phyloP scores from a whole-genome alignment of 2,329 filamentous ascomycete genomes.

The Dendryphion nanum region DNA sequence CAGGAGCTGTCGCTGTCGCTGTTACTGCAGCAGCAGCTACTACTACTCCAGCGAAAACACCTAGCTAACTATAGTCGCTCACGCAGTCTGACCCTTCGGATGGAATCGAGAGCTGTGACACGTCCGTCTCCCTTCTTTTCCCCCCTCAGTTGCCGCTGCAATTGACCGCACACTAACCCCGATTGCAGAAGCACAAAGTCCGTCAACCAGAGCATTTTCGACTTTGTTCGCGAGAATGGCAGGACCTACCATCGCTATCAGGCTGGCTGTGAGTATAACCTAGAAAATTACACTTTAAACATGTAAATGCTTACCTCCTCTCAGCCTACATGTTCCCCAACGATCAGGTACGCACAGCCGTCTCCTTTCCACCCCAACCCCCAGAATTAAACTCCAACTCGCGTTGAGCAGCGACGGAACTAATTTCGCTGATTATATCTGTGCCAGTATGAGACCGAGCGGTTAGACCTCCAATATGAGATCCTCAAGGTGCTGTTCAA shows the following conservation, averaged over 20 bases:
- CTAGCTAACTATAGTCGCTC: slow-evolving; percentile 6
- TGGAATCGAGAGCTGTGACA: slow-evolving; percentile 27
- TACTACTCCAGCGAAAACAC: neutral
- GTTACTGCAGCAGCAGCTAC: too few relatives aligned
- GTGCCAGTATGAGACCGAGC: slow-evolving; percentile 40
- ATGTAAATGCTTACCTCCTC: slow-evolving; percentile 21
- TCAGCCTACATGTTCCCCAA: slow-evolving; percentile 41
- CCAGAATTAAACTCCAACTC: neutral
- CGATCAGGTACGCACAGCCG: slow-evolving; percentile 28
- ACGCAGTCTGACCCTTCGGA: slow-evolving; percentile 35
- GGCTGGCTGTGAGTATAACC: slow-evolving; percentile 39
- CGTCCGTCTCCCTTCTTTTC: slow-evolving; percentile 23
- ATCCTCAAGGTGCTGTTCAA: slow-evolving; percentile 38
- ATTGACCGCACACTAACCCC: slow-evolving; percentile 15
- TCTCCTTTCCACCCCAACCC: slow-evolving; percentile 1
- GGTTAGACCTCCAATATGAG: slow-evolving; percentile 39
- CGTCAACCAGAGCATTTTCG: slow-evolving; percentile 39
- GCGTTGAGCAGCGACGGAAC: slow-evolving; percentile 12
- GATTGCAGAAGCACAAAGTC: slow-evolving; percentile 36
- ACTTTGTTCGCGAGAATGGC: slow-evolving; percentile 41
- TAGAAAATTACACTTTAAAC: too few relatives aligned
- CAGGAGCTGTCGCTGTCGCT: too few relatives aligned
- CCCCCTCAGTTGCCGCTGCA: neutral
- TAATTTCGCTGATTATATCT: too few relatives aligned
- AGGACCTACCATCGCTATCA: slow-evolving; percentile 42